These are phyloP conservation scores for Talaromyces rugulosus DNA, from an alignment of 2,329 filamentous ascomycete species.

Conservation along the genomic window DNA sequence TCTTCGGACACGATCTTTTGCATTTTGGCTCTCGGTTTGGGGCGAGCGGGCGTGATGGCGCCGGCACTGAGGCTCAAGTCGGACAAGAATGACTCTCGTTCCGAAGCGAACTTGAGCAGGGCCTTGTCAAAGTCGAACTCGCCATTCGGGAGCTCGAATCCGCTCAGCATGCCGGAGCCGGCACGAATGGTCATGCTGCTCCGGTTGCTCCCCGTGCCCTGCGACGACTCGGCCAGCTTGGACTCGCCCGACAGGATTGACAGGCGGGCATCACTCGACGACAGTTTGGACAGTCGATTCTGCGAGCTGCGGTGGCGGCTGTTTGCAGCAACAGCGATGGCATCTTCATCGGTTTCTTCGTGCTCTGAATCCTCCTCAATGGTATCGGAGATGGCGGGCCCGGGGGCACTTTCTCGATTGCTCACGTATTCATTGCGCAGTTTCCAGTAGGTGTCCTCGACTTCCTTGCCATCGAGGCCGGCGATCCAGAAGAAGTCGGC, in stretches of 20 bases:
- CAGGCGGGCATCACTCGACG: slow-evolving; percentile 33
- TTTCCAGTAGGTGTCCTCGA: slow-evolving; percentile 40
- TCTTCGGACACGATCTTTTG: slow-evolving; percentile 80
- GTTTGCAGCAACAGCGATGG: slow-evolving; percentile 25
- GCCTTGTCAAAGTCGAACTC: slow-evolving; percentile 94
- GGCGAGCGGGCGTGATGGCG: slow-evolving; percentile 67
- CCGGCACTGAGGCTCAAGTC: slow-evolving; percentile 87
- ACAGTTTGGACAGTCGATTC: slow-evolving; percentile 33
- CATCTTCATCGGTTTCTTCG: slow-evolving; percentile 44
- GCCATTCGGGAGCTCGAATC: slow-evolving; percentile 38
- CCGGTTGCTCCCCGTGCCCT: slow-evolving; percentile 48
- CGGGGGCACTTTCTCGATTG: slow-evolving; percentile 30
- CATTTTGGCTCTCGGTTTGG: slow-evolving; percentile 63
- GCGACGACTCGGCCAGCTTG: slow-evolving; percentile 36
- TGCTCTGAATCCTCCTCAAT: slow-evolving; percentile 58
- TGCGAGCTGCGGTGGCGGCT: slow-evolving; percentile 36
- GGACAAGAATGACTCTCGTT: slow-evolving; percentile 87
- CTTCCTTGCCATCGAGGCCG: slow-evolving; percentile 45
- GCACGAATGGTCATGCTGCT: slow-evolving; percentile 61
- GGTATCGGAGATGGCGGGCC: slow-evolving; percentile 48
- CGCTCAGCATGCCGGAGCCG: slow-evolving; percentile 28
- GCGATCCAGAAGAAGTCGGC: slow-evolving; percentile 65
- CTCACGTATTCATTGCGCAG: slow-evolving; percentile 40
- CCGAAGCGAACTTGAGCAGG: slow-evolving; percentile 89
- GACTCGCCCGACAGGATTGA: slow-evolving; percentile 42